Conservation (phyloP, 345 rosid genomes). For the Trapa incisa region DNA sequence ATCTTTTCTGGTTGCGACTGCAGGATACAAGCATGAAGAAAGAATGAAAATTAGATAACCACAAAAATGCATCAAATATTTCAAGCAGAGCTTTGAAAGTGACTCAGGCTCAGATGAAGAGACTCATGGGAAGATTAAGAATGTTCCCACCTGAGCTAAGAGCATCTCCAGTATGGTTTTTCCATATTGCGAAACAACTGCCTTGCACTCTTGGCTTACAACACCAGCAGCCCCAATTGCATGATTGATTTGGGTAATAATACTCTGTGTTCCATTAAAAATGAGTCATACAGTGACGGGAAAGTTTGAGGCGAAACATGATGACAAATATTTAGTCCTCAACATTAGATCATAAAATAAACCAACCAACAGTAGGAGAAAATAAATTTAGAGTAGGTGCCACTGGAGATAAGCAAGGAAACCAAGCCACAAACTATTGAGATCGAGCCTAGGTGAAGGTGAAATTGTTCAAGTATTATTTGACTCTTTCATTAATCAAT, state of each 20-base stretch:
- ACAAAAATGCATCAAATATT: background rate
- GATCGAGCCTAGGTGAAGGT: background rate
- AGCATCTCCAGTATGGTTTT: constrained; percentile 59
- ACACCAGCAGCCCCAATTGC: constrained; percentile 79
- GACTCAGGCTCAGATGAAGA: background rate
- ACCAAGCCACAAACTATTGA: background rate
- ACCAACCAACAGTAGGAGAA: background rate
- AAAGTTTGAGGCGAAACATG: background rate
- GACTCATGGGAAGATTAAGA: background rate
- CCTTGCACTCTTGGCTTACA: constrained; percentile 64
- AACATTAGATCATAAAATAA: background rate
- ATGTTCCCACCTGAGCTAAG: constrained; percentile 31
- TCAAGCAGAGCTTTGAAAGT: background rate
- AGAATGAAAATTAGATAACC: background rate
- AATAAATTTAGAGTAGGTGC: background rate
- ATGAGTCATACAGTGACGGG: background rate
- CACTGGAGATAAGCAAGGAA: background rate
- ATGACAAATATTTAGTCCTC: background rate
- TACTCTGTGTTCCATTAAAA: constrained; percentile 20
- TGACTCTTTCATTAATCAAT: background rate
- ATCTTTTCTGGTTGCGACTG: constrained; percentile 60
- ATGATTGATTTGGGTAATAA: constrained; percentile 68
- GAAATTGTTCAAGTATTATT: background rate
- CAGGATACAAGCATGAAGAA: background rate
- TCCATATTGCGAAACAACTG: constrained; percentile 55